Percentiles rank a stretch among this genome's conserved stretches.
These are phyloP conservation scores for Yarrowia divulgata DNA, from an alignment of 805 yeast genomes.

Conservation along the genomic window DNA sequence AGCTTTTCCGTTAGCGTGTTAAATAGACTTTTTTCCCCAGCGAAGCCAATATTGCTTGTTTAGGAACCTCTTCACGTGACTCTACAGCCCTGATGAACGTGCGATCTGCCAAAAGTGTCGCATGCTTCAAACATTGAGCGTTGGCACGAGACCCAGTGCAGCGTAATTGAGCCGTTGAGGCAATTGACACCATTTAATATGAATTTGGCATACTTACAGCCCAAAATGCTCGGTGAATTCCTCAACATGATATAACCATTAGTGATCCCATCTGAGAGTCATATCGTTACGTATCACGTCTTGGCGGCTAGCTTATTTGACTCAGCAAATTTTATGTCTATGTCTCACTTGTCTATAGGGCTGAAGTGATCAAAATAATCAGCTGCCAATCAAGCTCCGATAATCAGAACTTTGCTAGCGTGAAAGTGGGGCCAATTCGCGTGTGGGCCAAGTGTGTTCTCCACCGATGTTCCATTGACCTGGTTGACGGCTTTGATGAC, in stretches of 20 bases:
- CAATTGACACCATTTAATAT: not conserved
- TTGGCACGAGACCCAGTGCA: not conserved
- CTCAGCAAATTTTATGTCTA: not conserved
- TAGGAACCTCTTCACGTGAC: slow-evolving; percentile 3
- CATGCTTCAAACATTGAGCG: not conserved
- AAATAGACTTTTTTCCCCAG: not conserved
- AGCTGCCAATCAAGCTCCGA: not conserved
- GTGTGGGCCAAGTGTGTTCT: no score
- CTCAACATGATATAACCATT: not conserved
- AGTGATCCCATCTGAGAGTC: not conserved
- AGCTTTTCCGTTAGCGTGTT: not conserved
- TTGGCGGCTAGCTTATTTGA: not conserved
- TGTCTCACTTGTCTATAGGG: slow-evolving; percentile 6
- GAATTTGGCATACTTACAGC: no score
- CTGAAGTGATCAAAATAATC: slow-evolving; percentile 6
- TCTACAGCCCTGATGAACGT: slow-evolving; percentile 14
- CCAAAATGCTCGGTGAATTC: no score
- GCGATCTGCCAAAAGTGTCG: slow-evolving; percentile 1
- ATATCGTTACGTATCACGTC: not conserved
- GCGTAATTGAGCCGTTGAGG: not conserved
- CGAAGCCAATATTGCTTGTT: not conserved
- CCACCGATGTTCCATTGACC: no score
- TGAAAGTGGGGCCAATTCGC: not conserved
- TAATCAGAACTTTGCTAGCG: not conserved
- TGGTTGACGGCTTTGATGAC: no score